Conservation (phyloP, 257 asterid genomes). For the Ilex aquifolium region DNA sequence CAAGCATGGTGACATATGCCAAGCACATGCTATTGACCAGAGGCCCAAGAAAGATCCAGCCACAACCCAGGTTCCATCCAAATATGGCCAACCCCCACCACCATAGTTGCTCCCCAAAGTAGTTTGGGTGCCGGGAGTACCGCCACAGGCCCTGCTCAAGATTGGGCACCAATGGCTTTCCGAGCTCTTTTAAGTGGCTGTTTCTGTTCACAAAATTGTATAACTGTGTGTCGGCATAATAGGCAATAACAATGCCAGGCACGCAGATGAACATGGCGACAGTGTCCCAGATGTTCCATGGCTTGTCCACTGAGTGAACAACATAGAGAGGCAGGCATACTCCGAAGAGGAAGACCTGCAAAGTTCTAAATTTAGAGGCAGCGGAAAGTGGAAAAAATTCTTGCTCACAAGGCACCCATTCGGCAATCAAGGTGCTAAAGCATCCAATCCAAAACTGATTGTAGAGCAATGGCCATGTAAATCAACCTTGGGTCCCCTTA, state of each 20-base stretch:
- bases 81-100: constrained; percentile 89
- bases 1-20: constrained; percentile 81
- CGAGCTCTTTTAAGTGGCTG: constrained; percentile 34
- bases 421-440: too few relatives aligned
- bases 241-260: constrained; percentile 56
- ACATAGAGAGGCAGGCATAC: constrained; percentile 70
- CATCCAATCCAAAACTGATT: too few relatives aligned
- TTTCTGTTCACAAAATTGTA: constrained; percentile 56
- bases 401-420: too few relatives aligned
- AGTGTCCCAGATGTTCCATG: constrained; percentile 49
- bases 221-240: constrained; percentile 77
- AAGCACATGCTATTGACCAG: constrained; percentile 65
- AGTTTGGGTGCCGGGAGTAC: constrained; percentile 87
- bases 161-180: constrained; percentile 44
- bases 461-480: too few relatives aligned
- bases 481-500: too few relatives aligned
- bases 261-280: constrained; percentile 50
- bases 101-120: constrained; percentile 95
- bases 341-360: constrained; percentile 77
- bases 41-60: constrained; percentile 63
- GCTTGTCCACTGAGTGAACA: constrained; percentile 50
- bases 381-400: neutral
- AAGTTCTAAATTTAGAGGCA: constrained; percentile 5
- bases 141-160: constrained; percentile 80
- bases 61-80: constrained; percentile 67